These are phyloP conservation scores for Corymbia calophylla DNA, from an alignment of 441 rosid species.

Conservation along the genomic window DNA sequence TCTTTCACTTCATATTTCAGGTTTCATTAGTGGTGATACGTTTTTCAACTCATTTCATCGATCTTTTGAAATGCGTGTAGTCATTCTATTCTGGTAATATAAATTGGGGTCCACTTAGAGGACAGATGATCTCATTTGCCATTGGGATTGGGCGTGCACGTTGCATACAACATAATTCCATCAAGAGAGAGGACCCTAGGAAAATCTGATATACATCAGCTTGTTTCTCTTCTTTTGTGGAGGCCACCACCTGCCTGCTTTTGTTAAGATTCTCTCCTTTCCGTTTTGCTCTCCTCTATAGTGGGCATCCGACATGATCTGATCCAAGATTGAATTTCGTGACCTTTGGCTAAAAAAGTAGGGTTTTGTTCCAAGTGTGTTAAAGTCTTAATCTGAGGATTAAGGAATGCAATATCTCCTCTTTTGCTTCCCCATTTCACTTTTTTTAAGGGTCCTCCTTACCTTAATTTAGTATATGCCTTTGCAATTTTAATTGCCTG, in stretches of 20 bases:
- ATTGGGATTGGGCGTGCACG: background rate
- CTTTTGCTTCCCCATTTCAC: background rate
- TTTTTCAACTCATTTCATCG: background rate
- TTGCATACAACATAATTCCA: background rate
- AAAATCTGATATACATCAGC: background rate
- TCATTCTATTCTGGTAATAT: background rate
- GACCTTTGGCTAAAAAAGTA: background rate
- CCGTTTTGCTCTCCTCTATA: background rate
- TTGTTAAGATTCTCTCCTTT: background rate
- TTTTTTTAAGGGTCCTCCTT: background rate
- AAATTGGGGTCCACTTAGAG: background rate
- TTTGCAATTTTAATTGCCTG: background rate
- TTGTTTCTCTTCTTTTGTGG: background rate
- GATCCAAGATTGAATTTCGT: background rate
- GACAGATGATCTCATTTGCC: background rate
- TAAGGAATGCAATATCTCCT: background rate
- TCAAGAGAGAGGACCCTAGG: background rate
- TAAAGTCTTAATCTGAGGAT: background rate
- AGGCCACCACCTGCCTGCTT: background rate
- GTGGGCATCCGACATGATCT: background rate
- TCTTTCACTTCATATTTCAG: background rate
- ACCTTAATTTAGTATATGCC: background rate
- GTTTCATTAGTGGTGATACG: background rate
- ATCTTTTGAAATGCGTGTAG: background rate
- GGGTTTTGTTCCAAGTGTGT: background rate